These are phyloP conservation scores for Anethum foeniculum DNA, from an alignment of 140 eudicot genomes.

Conservation along the genomic window DNA sequence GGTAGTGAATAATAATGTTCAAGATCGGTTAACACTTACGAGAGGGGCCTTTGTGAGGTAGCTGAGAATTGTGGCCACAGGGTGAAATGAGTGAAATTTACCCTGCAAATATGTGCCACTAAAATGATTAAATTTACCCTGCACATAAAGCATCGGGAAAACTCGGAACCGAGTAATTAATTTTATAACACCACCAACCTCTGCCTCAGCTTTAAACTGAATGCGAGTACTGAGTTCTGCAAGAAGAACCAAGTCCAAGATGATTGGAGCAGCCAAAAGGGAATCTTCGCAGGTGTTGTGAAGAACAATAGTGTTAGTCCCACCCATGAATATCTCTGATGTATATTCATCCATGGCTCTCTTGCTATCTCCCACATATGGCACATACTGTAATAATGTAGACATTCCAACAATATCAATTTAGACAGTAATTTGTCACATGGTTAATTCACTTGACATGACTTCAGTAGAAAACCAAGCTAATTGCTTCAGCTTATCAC, in stretches of 20 bases:
- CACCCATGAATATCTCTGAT: constrained; percentile 96
- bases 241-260: constrained; percentile 83
- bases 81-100: constrained; percentile 91
- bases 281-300: constrained; percentile 99
- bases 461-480: neutral
- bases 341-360: constrained; percentile 99
- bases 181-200: constrained; percentile 30
- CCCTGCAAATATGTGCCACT: constrained; percentile 33
- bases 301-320: constrained; percentile 77
- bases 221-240: constrained; percentile 97
- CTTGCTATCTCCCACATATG: constrained; percentile 94
- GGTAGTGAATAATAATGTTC: neutral
- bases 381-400: constrained; percentile 53
- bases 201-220: constrained; percentile 76
- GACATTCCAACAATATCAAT: neutral
- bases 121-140: neutral
- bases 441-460: neutral
- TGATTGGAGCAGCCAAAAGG: constrained; percentile 90
- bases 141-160: neutral
- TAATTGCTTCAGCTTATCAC: neutral
- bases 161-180: neutral
- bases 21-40: constrained; percentile 33
- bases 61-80: constrained; percentile 90
- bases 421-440: neutral
- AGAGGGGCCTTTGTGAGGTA: constrained; percentile 97